Conservation (phyloP, 805 yeast genomes). For the Naumovozyma castellii region DNA sequence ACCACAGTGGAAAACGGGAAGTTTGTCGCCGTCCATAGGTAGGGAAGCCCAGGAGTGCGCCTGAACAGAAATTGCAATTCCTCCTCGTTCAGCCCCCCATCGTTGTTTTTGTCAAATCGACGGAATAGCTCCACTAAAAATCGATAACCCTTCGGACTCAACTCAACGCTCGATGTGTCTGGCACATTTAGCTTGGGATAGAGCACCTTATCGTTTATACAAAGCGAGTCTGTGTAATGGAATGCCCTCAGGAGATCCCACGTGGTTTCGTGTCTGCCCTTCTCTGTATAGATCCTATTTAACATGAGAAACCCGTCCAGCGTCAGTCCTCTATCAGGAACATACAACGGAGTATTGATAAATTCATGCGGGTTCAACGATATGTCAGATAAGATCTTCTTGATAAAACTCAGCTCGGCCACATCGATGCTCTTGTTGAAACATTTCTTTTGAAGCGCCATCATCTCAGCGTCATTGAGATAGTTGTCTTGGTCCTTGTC, state of each 20-base stretch:
- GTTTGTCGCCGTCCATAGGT: conserved; percentile 71
- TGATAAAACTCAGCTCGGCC: conserved; percentile 40
- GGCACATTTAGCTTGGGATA: conserved; percentile 73
- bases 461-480: conserved; percentile 61
- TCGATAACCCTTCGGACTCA: conserved; percentile 85
- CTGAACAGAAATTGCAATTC: conserved; percentile 65
- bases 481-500: conserved; percentile 88
- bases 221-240: conserved; percentile 85
- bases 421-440: conserved; percentile 51
- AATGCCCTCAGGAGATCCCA: conserved; percentile 91
- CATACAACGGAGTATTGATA: conserved; percentile 20
- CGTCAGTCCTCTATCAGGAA: conserved; percentile 46
- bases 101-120: conserved; percentile 87
- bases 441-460: conserved; percentile 61
- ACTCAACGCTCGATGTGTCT: conserved; percentile 69
- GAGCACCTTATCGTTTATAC: conserved; percentile 70
- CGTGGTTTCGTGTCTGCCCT: conserved; percentile 90
- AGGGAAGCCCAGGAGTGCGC: conserved; percentile 91
- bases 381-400: conserved; percentile 23
- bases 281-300: conserved; percentile 76
- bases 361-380: conserved; percentile 1
- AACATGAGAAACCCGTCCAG: conserved; percentile 67
- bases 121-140: conserved; percentile 85
- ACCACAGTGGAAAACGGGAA: conserved; percentile 86
- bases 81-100: conserved; percentile 77